Evolutionary conservation across 2,329 filamentous ascomycete species (phyloP), one percentile per base, ranked within the genome.

Genomic region (Neophaeococcomyces mojaviensis): DNA sequence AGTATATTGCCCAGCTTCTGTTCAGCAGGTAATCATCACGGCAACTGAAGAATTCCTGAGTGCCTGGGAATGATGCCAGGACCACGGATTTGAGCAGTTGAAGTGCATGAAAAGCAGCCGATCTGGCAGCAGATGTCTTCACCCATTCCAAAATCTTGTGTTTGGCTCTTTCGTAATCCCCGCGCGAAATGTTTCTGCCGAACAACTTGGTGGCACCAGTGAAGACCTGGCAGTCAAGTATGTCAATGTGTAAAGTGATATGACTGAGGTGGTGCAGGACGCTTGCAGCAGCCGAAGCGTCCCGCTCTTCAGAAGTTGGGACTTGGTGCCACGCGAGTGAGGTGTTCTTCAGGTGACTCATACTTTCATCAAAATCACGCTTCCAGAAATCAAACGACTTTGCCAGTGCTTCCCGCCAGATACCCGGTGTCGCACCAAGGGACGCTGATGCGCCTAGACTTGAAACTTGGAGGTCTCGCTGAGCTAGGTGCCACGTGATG

Each of bases 401-500:
- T 1, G 88, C 88, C 31, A 98, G 71, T 3, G 87, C 83, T 10
- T 82, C 80, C 44, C 89, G 81, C 92, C 92, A 97, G 62, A 89
- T 90, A 60, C 94, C 88, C 16, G 88, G 81, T 3, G 85, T 88
- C 24, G 24, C 24, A 3, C 90, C 90, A 1, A 96, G 75, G 0
- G 87, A 82, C 9, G 89, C 86, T 9, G 52, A 54, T 15, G 56
- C 49, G 9, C 85, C 88, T 0, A 97, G 75, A 1, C 88, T 88
- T 61, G 83, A 92, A 48, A 95, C 84, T 67, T 96, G 90, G 12
- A 96, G 76, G 62, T 97, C 92, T 60, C 90, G 79, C 63, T 96
- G 89, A 61, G 94, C 92, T 85, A 97, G 90, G 64, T 97, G 90
- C 87, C 88, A 97, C 60, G 86, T 92, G 26, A 97, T 88, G 55